phyloP scores from a whole-genome alignment of 495 filamentous ascomycete species.

The Pseudotulostoma volvatum region DNA sequence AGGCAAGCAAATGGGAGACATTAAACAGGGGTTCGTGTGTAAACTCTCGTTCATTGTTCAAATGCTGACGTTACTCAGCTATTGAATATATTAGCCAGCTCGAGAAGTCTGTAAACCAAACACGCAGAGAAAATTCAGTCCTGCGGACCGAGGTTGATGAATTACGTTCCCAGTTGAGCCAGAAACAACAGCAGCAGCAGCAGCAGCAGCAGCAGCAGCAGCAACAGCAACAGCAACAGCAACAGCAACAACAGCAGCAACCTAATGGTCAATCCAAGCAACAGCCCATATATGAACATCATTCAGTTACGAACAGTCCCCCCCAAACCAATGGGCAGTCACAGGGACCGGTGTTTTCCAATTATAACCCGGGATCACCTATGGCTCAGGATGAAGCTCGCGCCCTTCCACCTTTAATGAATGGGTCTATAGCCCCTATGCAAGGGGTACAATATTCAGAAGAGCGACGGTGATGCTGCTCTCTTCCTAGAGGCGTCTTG shows the following conservation, averaged over 20 bases:
- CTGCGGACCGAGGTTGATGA: conserved; percentile 37
- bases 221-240: conserved; percentile 12
- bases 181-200: conserved; percentile 21
- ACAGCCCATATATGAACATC: conserved; percentile 26
- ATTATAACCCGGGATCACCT: conserved; percentile 17
- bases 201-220: conserved; percentile 30
- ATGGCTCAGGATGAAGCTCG: conserved; percentile 31
- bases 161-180: conserved; percentile 28
- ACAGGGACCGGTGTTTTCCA: conserved; percentile 18
- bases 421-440: conserved; percentile 35
- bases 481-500: no score
- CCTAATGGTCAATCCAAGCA: conserved; percentile 17
- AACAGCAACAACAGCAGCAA: conserved; percentile 31
- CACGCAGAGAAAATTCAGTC: conserved; percentile 30
- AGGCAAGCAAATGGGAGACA: conserved; percentile 98
- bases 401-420: conserved; percentile 35
- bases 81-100: conserved; percentile 28
- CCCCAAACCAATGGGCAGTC: conserved; percentile 23
- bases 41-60: no score
- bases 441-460: conserved; percentile 42
- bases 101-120: conserved; percentile 18
- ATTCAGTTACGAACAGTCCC: conserved; percentile 12
- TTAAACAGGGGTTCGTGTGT: conserved; percentile 60
- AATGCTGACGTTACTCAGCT: conserved; percentile 10
- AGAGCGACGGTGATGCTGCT: conserved; percentile 31